These are phyloP conservation scores for Physcia stellaris DNA, from an alignment of 495 filamentous ascomycete genomes.

Conservation along the genomic window DNA sequence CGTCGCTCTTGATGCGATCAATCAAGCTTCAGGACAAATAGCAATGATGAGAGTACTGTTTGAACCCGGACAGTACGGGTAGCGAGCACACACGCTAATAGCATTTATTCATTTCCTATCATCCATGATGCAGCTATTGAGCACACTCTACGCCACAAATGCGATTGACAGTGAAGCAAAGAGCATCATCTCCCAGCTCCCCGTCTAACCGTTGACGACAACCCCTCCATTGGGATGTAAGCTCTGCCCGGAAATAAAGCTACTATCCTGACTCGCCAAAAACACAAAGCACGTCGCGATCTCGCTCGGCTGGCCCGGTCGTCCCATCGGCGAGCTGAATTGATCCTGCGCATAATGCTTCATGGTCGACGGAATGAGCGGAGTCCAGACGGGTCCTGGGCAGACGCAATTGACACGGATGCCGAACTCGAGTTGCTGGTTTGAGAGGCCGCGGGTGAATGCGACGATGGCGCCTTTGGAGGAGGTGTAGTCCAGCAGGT, in stretches of 20 bases:
- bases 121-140: no score
- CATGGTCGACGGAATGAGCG: conserved; percentile 72
- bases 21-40: no score
- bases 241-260: conserved; percentile 45
- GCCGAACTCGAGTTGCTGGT: conserved; percentile 56
- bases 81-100: no score
- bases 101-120: no score
- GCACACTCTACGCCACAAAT: no score
- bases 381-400: conserved; percentile 78
- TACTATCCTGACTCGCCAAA: conserved; percentile 62
- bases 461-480: conserved; percentile 74
- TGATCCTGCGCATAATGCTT: conserved; percentile 50
- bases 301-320: conserved; percentile 66
- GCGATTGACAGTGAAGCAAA: no score
- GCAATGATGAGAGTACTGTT: no score
- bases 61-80: no score
- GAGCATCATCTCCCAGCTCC: no score
- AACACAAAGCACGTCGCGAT: conserved; percentile 81
- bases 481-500: conserved; percentile 75
- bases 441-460: conserved; percentile 67
- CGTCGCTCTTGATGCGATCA: no score
- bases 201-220: conserved; percentile 46
- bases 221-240: conserved; percentile 59
- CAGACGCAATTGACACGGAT: conserved; percentile 74
- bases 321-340: conserved; percentile 67